These are phyloP conservation scores for Geranium brycei DNA, from an alignment of 345 rosid genomes.

Conservation along the genomic window DNA sequence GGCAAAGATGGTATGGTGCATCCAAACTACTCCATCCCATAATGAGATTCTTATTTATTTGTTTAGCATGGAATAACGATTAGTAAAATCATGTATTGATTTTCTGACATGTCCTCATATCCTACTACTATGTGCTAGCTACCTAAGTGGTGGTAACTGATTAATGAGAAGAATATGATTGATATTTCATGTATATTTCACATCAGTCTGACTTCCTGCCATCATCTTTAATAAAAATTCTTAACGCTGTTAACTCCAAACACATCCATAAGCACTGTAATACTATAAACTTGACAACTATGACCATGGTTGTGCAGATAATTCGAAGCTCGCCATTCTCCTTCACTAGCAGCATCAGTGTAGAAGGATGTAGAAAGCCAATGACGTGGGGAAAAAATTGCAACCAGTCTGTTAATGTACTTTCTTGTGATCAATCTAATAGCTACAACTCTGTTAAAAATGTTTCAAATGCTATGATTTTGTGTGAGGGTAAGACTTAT, in stretches of 20 bases:
- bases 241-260: no score
- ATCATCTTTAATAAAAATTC: no score
- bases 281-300: background rate
- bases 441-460: slow-evolving; percentile 18
- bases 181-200: no score
- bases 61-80: no score
- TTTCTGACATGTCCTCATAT: background rate
- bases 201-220: no score
- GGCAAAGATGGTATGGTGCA: slow-evolving; percentile 70
- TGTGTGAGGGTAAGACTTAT: slow-evolving; percentile 47
- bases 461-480: slow-evolving; percentile 19
- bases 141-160: no score
- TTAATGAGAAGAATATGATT: no score
- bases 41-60: no score
- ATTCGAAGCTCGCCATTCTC: slow-evolving; percentile 52
- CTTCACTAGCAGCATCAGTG: slow-evolving; percentile 67
- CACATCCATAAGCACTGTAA: no score
- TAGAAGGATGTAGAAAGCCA: slow-evolving; percentile 72
- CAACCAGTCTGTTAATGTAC: slow-evolving; percentile 62
- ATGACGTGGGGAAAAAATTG: slow-evolving; percentile 74
- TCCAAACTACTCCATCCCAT: no score
- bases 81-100: no score
- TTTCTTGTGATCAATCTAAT: slow-evolving; percentile 45
- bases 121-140: no score
- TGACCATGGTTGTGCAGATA: slow-evolving; percentile 41